Evolutionary conservation across 2,329 filamentous ascomycete species (phyloP).

Genomic region (Colletotrichum tropicicola): DNA sequence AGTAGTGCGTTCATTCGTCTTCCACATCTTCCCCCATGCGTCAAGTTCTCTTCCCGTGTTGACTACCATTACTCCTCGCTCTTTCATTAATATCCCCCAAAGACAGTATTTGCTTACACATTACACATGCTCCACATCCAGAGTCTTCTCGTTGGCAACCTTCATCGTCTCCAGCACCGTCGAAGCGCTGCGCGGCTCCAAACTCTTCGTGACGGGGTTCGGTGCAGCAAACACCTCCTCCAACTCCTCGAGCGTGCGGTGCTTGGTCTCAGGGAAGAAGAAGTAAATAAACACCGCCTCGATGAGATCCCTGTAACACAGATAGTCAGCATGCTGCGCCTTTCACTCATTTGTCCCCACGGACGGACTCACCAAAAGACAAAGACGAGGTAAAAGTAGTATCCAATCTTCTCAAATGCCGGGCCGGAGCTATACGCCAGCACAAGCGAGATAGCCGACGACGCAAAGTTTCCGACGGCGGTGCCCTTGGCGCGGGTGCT

Average conservation of each 20-base stretch:
- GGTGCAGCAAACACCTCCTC: constrained; percentile 59
- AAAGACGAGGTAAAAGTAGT: constrained; percentile 56
- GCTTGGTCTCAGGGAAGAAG: constrained; percentile 58
- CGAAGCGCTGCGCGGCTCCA: constrained; percentile 50
- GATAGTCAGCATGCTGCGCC: background rate
- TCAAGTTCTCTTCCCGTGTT: no score
- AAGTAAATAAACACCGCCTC: constrained; percentile 57
- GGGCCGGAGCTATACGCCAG: constrained; percentile 55
- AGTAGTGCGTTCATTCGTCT: no score
- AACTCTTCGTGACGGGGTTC: constrained; percentile 53
- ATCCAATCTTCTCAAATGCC: constrained; percentile 52
- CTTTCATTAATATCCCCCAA: no score
- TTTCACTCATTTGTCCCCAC: background rate
- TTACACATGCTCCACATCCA: background rate
- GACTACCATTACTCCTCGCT: no score
- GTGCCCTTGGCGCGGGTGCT: constrained; percentile 55
- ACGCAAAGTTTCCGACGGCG: constrained; percentile 52
- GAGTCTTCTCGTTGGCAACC: constrained; percentile 18
- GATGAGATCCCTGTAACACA: constrained; percentile 41
- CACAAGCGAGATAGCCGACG: constrained; percentile 46
- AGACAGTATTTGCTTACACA: no score
- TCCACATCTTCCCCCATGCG: no score
- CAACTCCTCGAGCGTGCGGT: constrained; percentile 62
- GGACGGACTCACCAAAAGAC: constrained; percentile 46
- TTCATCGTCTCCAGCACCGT: constrained; percentile 46